Percentiles rank a stretch among this genome's conserved stretches.
Evolutionary conservation across 1,284 basidiomycete species (phyloP).

Genomic region (Trichosporon coremiiforme): DNA sequence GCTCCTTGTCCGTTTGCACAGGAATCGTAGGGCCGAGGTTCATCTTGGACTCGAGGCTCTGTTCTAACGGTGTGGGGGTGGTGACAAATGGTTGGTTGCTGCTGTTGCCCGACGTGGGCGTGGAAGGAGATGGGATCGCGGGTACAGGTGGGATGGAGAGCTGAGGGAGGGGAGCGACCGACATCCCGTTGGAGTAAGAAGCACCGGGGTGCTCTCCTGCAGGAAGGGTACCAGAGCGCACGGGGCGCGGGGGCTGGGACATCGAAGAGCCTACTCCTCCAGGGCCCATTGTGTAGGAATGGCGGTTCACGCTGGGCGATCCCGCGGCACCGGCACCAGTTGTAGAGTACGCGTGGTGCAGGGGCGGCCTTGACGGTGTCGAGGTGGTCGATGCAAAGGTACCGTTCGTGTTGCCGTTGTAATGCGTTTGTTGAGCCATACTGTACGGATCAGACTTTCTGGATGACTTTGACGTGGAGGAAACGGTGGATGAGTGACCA

Average conservation of each 20-base stretch:
- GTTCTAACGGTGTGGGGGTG: slow-evolving; percentile 43
- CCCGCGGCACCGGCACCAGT: neutral
- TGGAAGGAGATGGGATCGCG: slow-evolving; percentile 18
- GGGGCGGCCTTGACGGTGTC: slow-evolving; percentile 16
- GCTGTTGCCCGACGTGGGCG: slow-evolving; percentile 24
- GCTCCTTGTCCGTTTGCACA: slow-evolving; percentile 32
- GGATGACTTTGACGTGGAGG: slow-evolving; percentile 16
- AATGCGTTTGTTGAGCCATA: slow-evolving; percentile 13
- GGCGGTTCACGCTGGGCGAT: slow-evolving; percentile 53
- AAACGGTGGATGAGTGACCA: neutral
- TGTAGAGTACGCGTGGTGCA: slow-evolving; percentile 13
- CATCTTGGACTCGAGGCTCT: slow-evolving; percentile 46
- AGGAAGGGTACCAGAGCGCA: slow-evolving; percentile 53
- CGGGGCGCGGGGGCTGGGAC: slow-evolving; percentile 47
- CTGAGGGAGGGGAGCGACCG: slow-evolving; percentile 6
- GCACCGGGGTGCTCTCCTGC: slow-evolving; percentile 39
- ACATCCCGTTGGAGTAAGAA: slow-evolving; percentile 20
- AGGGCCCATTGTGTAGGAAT: slow-evolving; percentile 37
- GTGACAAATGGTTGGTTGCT: slow-evolving; percentile 32
- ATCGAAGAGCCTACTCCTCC: slow-evolving; percentile 10
- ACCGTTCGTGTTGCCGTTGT: slow-evolving; percentile 18
- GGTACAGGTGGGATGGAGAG: slow-evolving; percentile 13
- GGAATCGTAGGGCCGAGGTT: slow-evolving; percentile 37
- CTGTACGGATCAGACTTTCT: slow-evolving; percentile 9
- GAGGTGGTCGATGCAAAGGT: slow-evolving; percentile 20